phyloP scores from a whole-genome alignment of 2,329 filamentous ascomycete genomes.

The Colletotrichum navitas region DNA sequence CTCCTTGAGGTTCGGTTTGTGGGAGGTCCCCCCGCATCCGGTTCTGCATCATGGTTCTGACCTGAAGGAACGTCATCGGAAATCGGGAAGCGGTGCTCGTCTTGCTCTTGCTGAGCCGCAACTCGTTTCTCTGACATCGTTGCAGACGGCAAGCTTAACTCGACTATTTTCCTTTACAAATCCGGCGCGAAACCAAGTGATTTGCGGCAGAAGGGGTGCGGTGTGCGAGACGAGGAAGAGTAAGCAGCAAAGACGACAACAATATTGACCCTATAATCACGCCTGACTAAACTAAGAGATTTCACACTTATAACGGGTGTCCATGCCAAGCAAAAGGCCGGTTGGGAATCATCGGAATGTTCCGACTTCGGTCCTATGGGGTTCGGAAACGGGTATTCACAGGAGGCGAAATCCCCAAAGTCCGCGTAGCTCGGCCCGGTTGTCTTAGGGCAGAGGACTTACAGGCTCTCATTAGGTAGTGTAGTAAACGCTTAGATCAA shows the following conservation, averaged over 20 bases:
- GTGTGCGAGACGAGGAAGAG: no score
- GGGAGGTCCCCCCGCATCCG: not conserved
- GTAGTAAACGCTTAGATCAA: not conserved
- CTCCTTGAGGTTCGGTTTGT: conserved; percentile 41
- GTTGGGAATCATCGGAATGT: not conserved
- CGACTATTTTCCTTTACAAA: not conserved
- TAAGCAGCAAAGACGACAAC: not conserved
- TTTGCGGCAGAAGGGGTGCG: not conserved
- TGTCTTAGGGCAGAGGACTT: not conserved
- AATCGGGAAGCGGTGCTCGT: not conserved
- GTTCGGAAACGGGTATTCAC: not conserved
- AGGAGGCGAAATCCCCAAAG: not conserved
- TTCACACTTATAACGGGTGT: not conserved
- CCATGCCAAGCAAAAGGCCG: not conserved
- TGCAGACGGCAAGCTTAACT: no score
- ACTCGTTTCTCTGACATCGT: not conserved
- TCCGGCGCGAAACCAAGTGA: not conserved
- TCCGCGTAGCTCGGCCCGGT: not conserved
- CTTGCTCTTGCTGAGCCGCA: not conserved
- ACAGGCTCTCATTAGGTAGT: not conserved
- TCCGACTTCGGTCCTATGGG: conserved; percentile 20
- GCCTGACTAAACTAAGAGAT: not conserved
- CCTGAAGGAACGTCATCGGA: not conserved
- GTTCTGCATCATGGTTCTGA: not conserved
- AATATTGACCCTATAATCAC: no score